A percentile compares a stretch with the other conserved stretches of the same genome.
Evolutionary conservation across 2,329 filamentous ascomycete species (phyloP).

Genomic region (Passalora sequoiae): DNA sequence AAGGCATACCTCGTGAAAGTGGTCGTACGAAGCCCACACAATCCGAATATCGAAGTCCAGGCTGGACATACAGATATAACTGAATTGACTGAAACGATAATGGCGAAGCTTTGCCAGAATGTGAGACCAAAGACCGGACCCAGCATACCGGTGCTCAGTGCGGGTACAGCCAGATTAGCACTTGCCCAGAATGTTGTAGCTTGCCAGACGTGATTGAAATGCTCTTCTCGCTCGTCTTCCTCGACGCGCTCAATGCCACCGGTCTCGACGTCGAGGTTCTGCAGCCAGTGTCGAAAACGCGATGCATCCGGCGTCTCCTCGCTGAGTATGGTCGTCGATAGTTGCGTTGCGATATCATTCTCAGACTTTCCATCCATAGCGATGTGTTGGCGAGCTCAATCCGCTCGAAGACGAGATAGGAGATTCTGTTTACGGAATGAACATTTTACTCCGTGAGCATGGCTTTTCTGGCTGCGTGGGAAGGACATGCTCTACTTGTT

Average conservation of each 20-base stretch:
- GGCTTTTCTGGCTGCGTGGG: no score
- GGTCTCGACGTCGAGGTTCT: constrained; percentile 12
- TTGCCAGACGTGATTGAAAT: constrained; percentile 10
- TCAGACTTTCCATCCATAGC: no score
- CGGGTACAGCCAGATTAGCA: constrained; percentile 16
- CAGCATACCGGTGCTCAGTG: constrained; percentile 15
- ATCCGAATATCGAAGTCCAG: constrained; percentile 12
- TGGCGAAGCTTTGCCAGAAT: constrained; percentile 14
- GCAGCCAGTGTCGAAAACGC: no score
- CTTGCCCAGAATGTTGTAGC: constrained; percentile 14
- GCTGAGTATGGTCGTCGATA: not conserved
- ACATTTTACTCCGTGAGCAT: no score
- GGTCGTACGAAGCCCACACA: constrained; percentile 16
- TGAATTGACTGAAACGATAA: constrained; percentile 15
- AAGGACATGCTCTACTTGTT: no score
- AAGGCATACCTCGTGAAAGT: constrained; percentile 16
- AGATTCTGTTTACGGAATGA: no score
- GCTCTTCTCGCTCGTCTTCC: constrained; percentile 8
- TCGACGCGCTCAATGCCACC: constrained; percentile 14
- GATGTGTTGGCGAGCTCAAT: no score
- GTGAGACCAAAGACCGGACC: constrained; percentile 12
- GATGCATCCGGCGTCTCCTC: no score
- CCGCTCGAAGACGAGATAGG: no score
- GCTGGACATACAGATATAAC: constrained; percentile 12
- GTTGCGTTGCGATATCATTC: not conserved